Evolutionary conservation across 495 filamentous ascomycete species (phyloP).

Genomic region (Hypoxylon cercidicola): DNA sequence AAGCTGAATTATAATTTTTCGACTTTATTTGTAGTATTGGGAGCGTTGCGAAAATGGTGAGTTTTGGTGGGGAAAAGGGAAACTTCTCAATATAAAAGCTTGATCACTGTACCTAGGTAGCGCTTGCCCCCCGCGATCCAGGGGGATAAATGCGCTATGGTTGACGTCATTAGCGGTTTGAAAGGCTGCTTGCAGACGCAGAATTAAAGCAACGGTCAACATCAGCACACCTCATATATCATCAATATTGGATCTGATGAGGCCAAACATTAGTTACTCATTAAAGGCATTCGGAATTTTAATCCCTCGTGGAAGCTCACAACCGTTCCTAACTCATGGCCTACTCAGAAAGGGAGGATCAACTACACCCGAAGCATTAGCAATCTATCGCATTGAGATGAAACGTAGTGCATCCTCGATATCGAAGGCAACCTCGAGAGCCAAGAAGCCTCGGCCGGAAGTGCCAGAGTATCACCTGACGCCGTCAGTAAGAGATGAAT

Average conservation of each 20-base stretch:
- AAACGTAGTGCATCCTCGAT: conserved; percentile 41
- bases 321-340: background rate
- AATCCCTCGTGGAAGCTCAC: background rate
- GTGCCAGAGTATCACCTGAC: conserved; percentile 54
- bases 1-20: no score
- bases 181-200: no score
- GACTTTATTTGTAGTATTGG: no score
- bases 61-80: background rate
- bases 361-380: background rate
- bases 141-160: conserved; percentile 20
- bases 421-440: conserved; percentile 29
- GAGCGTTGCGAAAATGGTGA: no score
- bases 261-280: conserved; percentile 7
- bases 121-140: no score
- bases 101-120: no score
- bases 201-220: no score
- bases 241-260: conserved; percentile 18
- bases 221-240: no score
- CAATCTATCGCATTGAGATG: conserved; percentile 22
- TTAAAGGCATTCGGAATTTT: conserved; percentile 4
- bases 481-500: conserved; percentile 47
- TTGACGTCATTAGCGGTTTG: conserved; percentile 31
- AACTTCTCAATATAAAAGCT: no score
- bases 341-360: background rate
- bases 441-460: conserved; percentile 39